Percentiles rank a stretch among this genome's conserved stretches.
Conservation (phyloP, 1,284 basidiomycete genomes). For the Papiliotrema terrestris region DNA sequence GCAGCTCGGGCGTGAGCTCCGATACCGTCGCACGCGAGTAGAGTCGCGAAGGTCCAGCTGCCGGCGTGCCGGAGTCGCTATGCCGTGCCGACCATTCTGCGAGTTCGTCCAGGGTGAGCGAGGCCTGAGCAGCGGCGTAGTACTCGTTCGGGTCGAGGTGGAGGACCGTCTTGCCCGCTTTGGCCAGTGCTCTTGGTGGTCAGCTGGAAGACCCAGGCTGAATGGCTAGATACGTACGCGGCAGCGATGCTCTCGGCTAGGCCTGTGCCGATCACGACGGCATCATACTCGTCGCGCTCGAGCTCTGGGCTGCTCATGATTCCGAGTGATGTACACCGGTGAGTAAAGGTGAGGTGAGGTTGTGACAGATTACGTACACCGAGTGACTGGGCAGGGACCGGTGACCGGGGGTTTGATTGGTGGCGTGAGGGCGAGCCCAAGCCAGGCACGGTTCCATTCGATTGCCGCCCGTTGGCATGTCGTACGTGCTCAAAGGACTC, state of each 20-base stretch:
- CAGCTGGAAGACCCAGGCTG: conserved; percentile 6
- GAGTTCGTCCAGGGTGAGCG: conserved; percentile 76
- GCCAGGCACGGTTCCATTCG: too few species aligned
- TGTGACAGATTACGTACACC: too few species aligned
- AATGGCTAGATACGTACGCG: conserved; percentile 62
- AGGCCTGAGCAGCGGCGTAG: conserved; percentile 81
- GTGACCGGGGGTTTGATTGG: too few species aligned
- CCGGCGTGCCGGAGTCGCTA: conserved; percentile 8
- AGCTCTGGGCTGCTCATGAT: conserved; percentile 17
- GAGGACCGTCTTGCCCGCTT: conserved; percentile 77
- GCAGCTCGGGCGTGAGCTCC: conserved; percentile 52
- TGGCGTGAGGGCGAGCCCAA: too few species aligned
- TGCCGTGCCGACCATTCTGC: conserved; percentile 57
- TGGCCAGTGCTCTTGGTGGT: conserved; percentile 69
- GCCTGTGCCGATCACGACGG: conserved; percentile 80
- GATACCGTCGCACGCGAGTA: conserved; percentile 24
- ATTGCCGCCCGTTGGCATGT: too few species aligned
- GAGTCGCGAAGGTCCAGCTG: neutral
- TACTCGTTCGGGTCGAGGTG: conserved; percentile 82
- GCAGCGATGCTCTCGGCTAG: conserved; percentile 81
- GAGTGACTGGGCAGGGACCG: too few species aligned
- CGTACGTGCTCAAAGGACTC: too few species aligned
- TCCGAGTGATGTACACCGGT: too few species aligned
- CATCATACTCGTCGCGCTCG: conserved; percentile 61
- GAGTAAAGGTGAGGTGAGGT: too few species aligned